Percentiles rank a stretch among this genome's conserved stretches.
Evolutionary conservation across 768 basidiomycete genomes (phyloP).

Genomic region (Tephrocybe sp.): DNA sequence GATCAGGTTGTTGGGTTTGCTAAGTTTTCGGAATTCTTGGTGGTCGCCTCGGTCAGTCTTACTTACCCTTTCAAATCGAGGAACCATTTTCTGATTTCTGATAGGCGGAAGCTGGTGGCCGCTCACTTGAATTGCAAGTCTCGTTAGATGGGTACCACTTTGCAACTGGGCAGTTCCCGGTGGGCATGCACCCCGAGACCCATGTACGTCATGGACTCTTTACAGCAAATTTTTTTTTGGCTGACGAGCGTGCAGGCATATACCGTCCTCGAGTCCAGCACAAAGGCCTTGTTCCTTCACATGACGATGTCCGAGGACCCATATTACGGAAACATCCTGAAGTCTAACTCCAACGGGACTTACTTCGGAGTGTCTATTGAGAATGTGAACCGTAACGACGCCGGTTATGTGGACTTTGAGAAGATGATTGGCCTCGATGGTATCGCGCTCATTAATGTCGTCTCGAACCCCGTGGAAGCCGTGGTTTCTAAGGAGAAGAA

Average conservation of each 20-base stretch:
- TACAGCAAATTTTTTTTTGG: not conserved
- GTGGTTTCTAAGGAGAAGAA: constrained; percentile 66
- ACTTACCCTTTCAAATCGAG: not conserved
- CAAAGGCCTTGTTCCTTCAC: constrained; percentile 91
- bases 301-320: constrained; percentile 88
- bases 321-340: constrained; percentile 88
- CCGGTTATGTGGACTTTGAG: constrained; percentile 95
- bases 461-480: constrained; percentile 79
- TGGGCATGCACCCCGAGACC: constrained; percentile 84
- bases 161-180: constrained; percentile 86
- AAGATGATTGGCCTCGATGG: constrained; percentile 96
- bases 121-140: constrained; percentile 80
- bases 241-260: constrained; percentile 56
- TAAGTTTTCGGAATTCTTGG: constrained; percentile 93
- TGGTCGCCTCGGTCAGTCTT: constrained; percentile 83
- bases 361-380: constrained; percentile 88
- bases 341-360: constrained; percentile 98
- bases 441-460: constrained; percentile 90
- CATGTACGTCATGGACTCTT: constrained; percentile 54
- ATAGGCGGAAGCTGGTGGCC: constrained; percentile 50
- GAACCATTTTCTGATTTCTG: not conserved
- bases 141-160: constrained; percentile 89
- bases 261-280: constrained; percentile 92
- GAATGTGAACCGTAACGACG: constrained; percentile 85
- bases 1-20: constrained; percentile 91